Evolutionary conservation across 495 filamentous ascomycete species (phyloP), one percentile per base, ranked within the genome.

Genomic region (Aspergillus heteromorphus): DNA sequence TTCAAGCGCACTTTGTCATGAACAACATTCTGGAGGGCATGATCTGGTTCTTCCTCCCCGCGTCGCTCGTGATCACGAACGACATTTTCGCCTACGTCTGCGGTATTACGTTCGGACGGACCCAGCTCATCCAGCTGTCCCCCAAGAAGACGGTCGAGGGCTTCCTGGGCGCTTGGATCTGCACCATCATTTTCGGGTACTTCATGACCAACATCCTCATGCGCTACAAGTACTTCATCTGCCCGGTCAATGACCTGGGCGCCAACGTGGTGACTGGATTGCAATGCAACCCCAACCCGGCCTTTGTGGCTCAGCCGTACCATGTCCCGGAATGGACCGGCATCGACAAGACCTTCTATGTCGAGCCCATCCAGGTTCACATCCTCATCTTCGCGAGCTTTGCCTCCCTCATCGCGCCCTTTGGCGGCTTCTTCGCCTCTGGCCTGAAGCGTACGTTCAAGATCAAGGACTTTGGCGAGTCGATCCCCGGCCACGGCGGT

Each of bases 81-180:
- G 95, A 99, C 69, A 99, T 97, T 56, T 97, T 96, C 64, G 95
- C 95, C 65, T 99, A 99, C 65, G 81, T 99, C 56, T 95, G 90
- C 69, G 95, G 95, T 57, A 97, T 99, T 64, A 91, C 91, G 8
- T 96, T 99, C 67, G 95, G 95, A 38, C 82, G 91, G 47, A 99
- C 95, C 14, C 95, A 95, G 67, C 80, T 99, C 41, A 99, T 99
- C 73, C 95, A 97, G 74, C 78, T 99, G 19, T 97, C 92, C 1
- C 95, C 95, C 2, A 99, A 99, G 79, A 99, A 99, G 85, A 99
- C 95, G 1, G 93, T 97, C 40, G 95, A 99, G 71, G 95, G 95
- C 20, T 99, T 99, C 68, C 76, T 97, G 36, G 95, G 95, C 53
- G 95, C 95, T 18, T 99, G 95, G 95, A 76, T 95, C 62, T 92